phyloP scores from a whole-genome alignment of 1,139 yeast genomes.

The Citeromyces hawaiiensis region DNA sequence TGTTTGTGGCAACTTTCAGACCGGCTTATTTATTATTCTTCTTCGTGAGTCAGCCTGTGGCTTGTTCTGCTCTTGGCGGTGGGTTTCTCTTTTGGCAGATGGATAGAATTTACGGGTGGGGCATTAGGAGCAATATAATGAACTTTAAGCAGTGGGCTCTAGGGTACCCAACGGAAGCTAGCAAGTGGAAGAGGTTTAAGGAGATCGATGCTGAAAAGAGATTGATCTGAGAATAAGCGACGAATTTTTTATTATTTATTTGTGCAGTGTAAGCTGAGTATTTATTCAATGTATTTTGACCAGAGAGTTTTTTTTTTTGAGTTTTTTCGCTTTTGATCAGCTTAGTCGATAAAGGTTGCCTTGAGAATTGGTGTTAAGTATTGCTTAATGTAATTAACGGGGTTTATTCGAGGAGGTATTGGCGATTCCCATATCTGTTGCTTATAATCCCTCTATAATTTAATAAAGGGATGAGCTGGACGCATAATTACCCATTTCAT shows the following conservation, averaged over 20 bases:
- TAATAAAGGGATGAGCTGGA: no score
- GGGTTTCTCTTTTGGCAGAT: constrained; percentile 18
- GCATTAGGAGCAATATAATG: constrained; percentile 14
- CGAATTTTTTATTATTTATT: neutral
- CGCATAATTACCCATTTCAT: no score
- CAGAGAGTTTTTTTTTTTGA: no score
- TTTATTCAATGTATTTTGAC: no score
- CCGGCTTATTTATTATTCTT: constrained; percentile 19
- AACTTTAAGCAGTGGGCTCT: constrained; percentile 13
- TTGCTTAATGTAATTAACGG: no score
- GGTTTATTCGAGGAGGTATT: no score
- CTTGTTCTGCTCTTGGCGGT: constrained; percentile 16
- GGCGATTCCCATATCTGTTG: no score
- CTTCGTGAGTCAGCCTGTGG: constrained; percentile 20
- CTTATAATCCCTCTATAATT: no score
- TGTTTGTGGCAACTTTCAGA: constrained; percentile 12
- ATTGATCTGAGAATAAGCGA: neutral
- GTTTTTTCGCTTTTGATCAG: no score
- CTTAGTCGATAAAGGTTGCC: no score
- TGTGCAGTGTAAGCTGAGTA: no score
- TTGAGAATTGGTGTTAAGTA: no score
- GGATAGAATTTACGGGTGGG: constrained; percentile 16
- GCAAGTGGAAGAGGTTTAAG: constrained; percentile 15
- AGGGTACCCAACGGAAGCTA: constrained; percentile 16
- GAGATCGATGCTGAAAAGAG: constrained; percentile 15